These are phyloP conservation scores for Perkinsus marinus DNA, from an alignment of 169 alveolate species.

Conservation along the genomic window DNA sequence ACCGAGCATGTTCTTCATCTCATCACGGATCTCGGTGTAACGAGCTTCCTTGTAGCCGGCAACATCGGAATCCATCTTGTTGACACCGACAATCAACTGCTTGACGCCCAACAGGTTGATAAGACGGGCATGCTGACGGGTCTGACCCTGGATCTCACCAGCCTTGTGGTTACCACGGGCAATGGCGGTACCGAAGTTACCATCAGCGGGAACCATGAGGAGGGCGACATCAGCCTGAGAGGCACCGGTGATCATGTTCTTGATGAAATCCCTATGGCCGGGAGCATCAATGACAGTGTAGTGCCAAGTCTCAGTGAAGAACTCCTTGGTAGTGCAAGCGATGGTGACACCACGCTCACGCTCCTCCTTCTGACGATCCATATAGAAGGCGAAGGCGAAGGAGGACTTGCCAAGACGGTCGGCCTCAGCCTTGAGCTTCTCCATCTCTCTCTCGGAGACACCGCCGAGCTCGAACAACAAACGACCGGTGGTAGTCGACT, in stretches of 20 bases:
- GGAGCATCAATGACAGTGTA: constrained; percentile 99
- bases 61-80: constrained; percentile 93
- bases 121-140: constrained; percentile 95
- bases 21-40: constrained; percentile 86
- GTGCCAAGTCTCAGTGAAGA: constrained; percentile 87
- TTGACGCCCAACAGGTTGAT: constrained; percentile 97
- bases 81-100: constrained; percentile 93
- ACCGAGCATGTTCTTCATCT: constrained; percentile 82
- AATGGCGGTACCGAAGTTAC: constrained; percentile 10
- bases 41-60: constrained; percentile 77
- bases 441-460: constrained; percentile 83
- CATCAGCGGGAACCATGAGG: constrained; percentile 91
- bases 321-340: constrained; percentile 90
- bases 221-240: constrained; percentile 97
- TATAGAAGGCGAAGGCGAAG: constrained; percentile 95
- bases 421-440: constrained; percentile 85
- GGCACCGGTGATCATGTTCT: constrained; percentile 98
- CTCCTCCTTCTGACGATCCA: constrained; percentile 95
- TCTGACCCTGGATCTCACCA: constrained; percentile 68
- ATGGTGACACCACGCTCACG: constrained; percentile 98
- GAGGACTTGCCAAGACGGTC: constrained; percentile 85
- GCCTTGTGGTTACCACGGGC: constrained; percentile 3
- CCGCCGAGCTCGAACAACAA: constrained; percentile 88
- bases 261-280: constrained; percentile 97
- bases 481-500: constrained; percentile 92